Conservation (phyloP, 1,284 basidiomycete genomes). For the Cryptococcus jaspeensis region DNA sequence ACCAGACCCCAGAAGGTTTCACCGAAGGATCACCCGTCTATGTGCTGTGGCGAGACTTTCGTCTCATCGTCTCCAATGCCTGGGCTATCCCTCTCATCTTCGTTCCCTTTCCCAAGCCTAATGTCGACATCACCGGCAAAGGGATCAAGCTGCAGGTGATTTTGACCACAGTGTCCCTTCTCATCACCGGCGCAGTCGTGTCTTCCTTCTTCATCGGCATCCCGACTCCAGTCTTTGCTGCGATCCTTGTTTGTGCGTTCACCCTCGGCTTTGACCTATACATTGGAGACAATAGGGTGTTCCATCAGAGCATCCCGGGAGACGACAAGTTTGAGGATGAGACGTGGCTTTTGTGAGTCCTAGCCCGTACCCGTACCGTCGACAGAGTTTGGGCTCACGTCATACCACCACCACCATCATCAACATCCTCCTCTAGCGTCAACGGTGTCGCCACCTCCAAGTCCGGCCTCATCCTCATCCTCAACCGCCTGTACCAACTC, state of each 20-base stretch:
- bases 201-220: constrained; percentile 14
- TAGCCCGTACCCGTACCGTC: background rate
- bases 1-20: too few relatives aligned
- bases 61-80: constrained; percentile 13
- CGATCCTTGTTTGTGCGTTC: constrained; percentile 3
- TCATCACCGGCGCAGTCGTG: constrained; percentile 14
- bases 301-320: constrained; percentile 7
- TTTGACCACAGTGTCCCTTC: constrained; percentile 17
- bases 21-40: constrained; percentile 1
- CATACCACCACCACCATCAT: too few relatives aligned
- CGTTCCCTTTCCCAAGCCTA: constrained; percentile 7
- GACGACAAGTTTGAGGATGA: constrained; percentile 23
- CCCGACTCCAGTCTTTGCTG: too few relatives aligned
- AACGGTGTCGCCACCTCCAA: constrained; percentile 39
- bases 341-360: constrained; percentile 37
- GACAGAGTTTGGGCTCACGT: background rate
- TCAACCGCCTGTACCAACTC: constrained; percentile 21
- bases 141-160: constrained; percentile 19
- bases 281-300: constrained; percentile 10
- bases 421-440: constrained; percentile 20
- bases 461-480: constrained; percentile 25
- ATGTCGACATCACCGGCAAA: constrained; percentile 11
- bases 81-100: constrained; percentile 18
- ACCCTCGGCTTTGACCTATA: constrained; percentile 7
- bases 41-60: constrained; percentile 12